Base-by-base conservation (phyloP, 306 rosid genomes). In the Gillenia trifoliata region DNA sequence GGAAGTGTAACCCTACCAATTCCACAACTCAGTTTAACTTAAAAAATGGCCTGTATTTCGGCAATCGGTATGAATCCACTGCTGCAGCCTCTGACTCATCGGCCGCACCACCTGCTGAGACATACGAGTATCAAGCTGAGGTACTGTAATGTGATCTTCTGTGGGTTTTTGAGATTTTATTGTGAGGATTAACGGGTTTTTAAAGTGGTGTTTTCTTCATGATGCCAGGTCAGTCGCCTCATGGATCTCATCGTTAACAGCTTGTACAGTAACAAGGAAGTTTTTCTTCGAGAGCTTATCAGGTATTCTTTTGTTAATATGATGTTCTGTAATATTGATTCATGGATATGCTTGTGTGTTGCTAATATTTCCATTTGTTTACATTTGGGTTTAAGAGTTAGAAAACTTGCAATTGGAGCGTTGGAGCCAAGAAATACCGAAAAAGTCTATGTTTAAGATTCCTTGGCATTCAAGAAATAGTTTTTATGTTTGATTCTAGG, bases 191-290 rank as follows among this genome's bases (percentile, higher is more conserved):
- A 15, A 25, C 70, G 25, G 49, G 50, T 45, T 63, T 38, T 75
- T 50, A n/a, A 31, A 68, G 59, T 70, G 70, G 19, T 43, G 9
- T 50, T 34, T 49, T n/a, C 34, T 73, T 75, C 67, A 31, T 36
- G 25, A 66, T 78, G 59, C 55, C 96, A 92, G 98, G 98, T 92
- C 71, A 92, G 97, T 83, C 91, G 99, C 50, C 97, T 95, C 79
- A 90, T 95, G 98, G 98, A 95, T 78, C 99, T 95, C 82, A 95
- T 95, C 80, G 98, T 95, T 43, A 89, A 95, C 83, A 95, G 99
- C 85, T 89, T 90, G 82, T 95, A 92, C 76, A 95, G 98, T 79
- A 90, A 95, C 87, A 95, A 95, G 83, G 99, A 95, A 68, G 98
- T 95, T 45, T 95, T 95, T 82, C 93, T 95, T 56, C 81, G 99